These are phyloP conservation scores for Mrakia gelida DNA, from an alignment of 768 basidiomycete genomes.

Conservation along the genomic window DNA sequence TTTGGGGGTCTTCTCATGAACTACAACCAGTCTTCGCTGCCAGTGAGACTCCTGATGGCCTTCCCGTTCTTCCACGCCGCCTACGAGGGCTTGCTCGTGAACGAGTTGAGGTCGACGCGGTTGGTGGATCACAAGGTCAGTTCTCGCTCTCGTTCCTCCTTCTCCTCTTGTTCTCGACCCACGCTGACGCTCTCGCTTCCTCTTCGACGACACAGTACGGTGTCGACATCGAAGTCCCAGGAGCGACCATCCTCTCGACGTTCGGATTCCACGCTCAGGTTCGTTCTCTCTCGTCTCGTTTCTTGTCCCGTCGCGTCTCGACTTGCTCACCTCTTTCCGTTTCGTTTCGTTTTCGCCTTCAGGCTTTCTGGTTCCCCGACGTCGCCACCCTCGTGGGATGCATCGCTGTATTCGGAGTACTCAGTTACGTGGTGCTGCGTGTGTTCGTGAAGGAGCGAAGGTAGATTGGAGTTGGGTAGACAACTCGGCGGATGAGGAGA, in stretches of 20 bases:
- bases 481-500: background rate
- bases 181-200: background rate
- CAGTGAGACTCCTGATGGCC: slow-evolving; percentile 80
- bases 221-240: slow-evolving; percentile 92
- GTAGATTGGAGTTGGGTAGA: slow-evolving; percentile 36
- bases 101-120: slow-evolving; percentile 89
- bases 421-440: slow-evolving; percentile 75
- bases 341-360: background rate
- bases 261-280: slow-evolving; percentile 88
- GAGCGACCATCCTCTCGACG: slow-evolving; percentile 87
- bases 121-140: slow-evolving; percentile 82
- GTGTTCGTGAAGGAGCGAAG: slow-evolving; percentile 81
- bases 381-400: slow-evolving; percentile 78
- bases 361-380: slow-evolving; percentile 99
- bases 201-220: slow-evolving; percentile 66
- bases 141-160: slow-evolving; percentile 11
- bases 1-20: slow-evolving; percentile 96
- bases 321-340: background rate
- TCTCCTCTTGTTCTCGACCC: background rate
- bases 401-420: slow-evolving; percentile 71
- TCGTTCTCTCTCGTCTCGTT: slow-evolving; percentile 29
- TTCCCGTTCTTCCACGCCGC: slow-evolving; percentile 98
- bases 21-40: slow-evolving; percentile 69
- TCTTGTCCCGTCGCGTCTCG: background rate
- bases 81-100: slow-evolving; percentile 95